Base-by-base conservation (phyloP, 108 stramenopile genomes). In the Conticribra weissflogii region DNA sequence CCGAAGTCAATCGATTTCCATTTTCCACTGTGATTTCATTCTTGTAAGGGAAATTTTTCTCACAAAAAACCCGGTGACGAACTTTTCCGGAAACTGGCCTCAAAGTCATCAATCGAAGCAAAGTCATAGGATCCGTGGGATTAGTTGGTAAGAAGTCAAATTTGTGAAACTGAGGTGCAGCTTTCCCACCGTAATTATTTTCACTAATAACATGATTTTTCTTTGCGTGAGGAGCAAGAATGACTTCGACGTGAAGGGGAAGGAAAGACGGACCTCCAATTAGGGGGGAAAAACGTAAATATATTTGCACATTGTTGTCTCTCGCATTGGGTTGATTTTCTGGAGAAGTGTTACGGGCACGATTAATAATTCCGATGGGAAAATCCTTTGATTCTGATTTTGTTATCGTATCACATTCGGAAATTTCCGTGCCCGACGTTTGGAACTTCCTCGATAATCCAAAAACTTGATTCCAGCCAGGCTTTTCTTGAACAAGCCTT, bases 241-340 rank as follows among this genome's bases (percentile, higher is more conserved):
- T 75, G 3, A 80, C 74, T 59, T 80, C 79, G 41, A 80, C 79
- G 30, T 80, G 74, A n/a, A 76, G 68, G 0, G 74, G 79, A 8
- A 78, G 33, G 30, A 80, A 64, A 24, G 65, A 22, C 7, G 74
- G 74, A 3, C 79, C 79, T 9, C 79, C 79, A n/a, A 80, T 63
- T 18, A 80, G 74, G 17, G 79, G 74, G 14, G 79, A 80, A 47
- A 69, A 80, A 19, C 79, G 73, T 0, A 73, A 50, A 52, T 51
- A 69, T 22, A 69, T 8, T 12, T 41, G 36, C 36, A 41, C 36
- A n/a, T n/a, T n/a, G n/a, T n/a, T n/a, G 12, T 41, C 36, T 9
- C 12, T 12, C 5, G 36, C 36, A 41, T 41, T 41, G 36, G 36
- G 36, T n/a, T n/a, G n/a, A n/a, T n/a, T n/a, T n/a, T n/a, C n/a